phyloP scores from a whole-genome alignment of 2,329 filamentous ascomycete genomes.

The Epichloe hybrida region DNA sequence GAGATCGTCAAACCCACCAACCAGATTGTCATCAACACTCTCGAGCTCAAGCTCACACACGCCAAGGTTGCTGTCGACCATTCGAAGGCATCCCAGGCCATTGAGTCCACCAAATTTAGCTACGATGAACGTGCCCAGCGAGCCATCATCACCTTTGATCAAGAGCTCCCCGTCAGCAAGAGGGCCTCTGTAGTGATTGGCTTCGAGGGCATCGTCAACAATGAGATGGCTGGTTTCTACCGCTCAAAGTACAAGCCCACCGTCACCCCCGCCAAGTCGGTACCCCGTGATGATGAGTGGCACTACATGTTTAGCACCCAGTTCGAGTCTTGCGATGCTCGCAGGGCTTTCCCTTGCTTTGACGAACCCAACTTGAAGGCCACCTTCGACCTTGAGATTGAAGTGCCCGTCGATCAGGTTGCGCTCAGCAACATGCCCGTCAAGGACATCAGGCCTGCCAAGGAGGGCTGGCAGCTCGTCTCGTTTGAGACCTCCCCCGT shows the following conservation, averaged over 20 bases:
- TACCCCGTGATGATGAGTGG: constrained; percentile 57
- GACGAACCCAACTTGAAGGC: constrained; percentile 97
- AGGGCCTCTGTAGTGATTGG: constrained; percentile 55
- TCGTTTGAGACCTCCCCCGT: constrained; percentile 72
- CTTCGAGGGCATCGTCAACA: constrained; percentile 75
- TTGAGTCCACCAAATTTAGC: constrained; percentile 52
- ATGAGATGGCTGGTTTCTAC: constrained; percentile 87
- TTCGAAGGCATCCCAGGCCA: constrained; percentile 40
- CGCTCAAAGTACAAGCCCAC: constrained; percentile 84
- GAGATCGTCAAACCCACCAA: constrained; percentile 59
- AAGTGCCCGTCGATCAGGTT: constrained; percentile 76
- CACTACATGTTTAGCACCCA: constrained; percentile 85
- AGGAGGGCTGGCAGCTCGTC: constrained; percentile 56
- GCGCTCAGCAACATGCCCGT: constrained; percentile 94
- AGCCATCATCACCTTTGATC: constrained; percentile 61
- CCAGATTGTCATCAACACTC: constrained; percentile 70
- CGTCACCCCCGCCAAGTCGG: constrained; percentile 57
- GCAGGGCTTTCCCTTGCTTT: constrained; percentile 92
- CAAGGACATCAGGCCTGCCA: constrained; percentile 48
- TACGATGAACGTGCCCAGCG: constrained; percentile 80
- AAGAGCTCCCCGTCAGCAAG: constrained; percentile 53
- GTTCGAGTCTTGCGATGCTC: constrained; percentile 92
- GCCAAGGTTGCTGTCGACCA: constrained; percentile 47
- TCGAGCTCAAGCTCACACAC: constrained; percentile 65
- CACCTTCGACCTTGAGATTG: constrained; percentile 86